Evolutionary conservation across 2,329 filamentous ascomycete species (phyloP).

Genomic region (Leptographium procerum): DNA sequence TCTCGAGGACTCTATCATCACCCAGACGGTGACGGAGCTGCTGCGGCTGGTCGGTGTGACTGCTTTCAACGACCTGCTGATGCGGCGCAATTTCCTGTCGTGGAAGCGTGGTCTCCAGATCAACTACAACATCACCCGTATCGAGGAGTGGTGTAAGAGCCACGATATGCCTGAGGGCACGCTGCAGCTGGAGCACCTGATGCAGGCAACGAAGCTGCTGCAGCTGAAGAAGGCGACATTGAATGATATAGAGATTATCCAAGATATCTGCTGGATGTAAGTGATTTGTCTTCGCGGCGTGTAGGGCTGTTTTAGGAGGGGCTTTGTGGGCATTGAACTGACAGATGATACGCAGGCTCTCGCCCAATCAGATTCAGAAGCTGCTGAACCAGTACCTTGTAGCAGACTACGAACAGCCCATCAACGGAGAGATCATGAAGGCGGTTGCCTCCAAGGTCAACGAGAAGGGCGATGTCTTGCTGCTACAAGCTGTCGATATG

Average conservation of each 20-base stretch:
- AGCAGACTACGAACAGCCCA: constrained; percentile 97
- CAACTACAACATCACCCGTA: constrained; percentile 99
- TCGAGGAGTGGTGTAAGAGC: constrained; percentile 99
- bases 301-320: too few species aligned
- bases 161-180: constrained; percentile 99
- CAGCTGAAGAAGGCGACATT: constrained; percentile 98
- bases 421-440: constrained; percentile 99
- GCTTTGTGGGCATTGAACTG: not conserved
- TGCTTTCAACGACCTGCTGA: constrained; percentile 94
- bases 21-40: constrained; percentile 88
- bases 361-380: constrained; percentile 98
- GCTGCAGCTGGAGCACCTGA: constrained; percentile 91
- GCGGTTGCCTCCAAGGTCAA: constrained; percentile 93
- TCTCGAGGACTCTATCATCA: constrained; percentile 90
- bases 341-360: constrained; percentile 53
- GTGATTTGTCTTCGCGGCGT: constrained; percentile 22
- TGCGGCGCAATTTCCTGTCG: constrained; percentile 95
- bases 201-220: constrained; percentile 98
- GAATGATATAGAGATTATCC: constrained; percentile 99
- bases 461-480: constrained; percentile 93
- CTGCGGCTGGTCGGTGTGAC: constrained; percentile 90
- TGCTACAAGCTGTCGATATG: constrained; percentile 94
- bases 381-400: constrained; percentile 97
- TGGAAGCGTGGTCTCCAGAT: constrained; percentile 99
- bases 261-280: constrained; percentile 99